phyloP scores from a whole-genome alignment of 179 eudicot genomes.

The Pouteria campechiana region DNA sequence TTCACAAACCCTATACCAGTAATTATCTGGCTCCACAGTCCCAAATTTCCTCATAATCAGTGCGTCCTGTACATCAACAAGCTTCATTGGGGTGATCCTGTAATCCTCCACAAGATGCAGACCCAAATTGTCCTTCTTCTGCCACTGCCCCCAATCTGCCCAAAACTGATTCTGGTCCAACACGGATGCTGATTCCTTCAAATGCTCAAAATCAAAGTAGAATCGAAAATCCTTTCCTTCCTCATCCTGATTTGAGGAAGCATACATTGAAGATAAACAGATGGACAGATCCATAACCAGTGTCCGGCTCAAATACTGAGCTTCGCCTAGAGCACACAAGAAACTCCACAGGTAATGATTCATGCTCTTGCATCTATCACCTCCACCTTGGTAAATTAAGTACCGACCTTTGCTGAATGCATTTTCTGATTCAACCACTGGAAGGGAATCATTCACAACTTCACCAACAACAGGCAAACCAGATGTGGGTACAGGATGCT shows the following conservation, averaged over 20 bases:
- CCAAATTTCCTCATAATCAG: slow-evolving; percentile 87
- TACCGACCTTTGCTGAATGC: slow-evolving; percentile 62
- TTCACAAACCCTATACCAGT: slow-evolving; percentile 96
- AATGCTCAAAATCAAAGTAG: slow-evolving; percentile 90
- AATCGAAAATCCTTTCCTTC: slow-evolving; percentile 91
- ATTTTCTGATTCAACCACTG: slow-evolving; percentile 39
- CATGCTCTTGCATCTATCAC: slow-evolving; percentile 93
- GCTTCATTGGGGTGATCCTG: slow-evolving; percentile 72
- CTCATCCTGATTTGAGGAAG: slow-evolving; percentile 61
- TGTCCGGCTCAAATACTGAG: slow-evolving; percentile 76
- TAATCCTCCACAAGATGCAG: slow-evolving; percentile 47
- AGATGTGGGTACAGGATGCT: slow-evolving; percentile 19
- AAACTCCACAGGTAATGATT: slow-evolving; percentile 92
- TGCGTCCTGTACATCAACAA: slow-evolving; percentile 66
- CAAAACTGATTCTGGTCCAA: slow-evolving; percentile 74
- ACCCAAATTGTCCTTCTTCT: slow-evolving; percentile 55
- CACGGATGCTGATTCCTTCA: slow-evolving; percentile 69
- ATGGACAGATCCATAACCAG: slow-evolving; percentile 86
- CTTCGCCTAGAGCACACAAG: slow-evolving; percentile 90
- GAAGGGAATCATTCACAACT: slow-evolving; percentile 80
- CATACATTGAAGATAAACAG: slow-evolving; percentile 55
- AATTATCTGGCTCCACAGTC: slow-evolving; percentile 80
- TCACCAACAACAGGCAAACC: slow-evolving; percentile 30
- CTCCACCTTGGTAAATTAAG: slow-evolving; percentile 87
- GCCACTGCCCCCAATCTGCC: slow-evolving; percentile 73